A percentile compares a stretch with the other conserved stretches of the same genome.
Evolutionary conservation across 768 basidiomycete species (phyloP).

Genomic region (Calocybe cyanea): DNA sequence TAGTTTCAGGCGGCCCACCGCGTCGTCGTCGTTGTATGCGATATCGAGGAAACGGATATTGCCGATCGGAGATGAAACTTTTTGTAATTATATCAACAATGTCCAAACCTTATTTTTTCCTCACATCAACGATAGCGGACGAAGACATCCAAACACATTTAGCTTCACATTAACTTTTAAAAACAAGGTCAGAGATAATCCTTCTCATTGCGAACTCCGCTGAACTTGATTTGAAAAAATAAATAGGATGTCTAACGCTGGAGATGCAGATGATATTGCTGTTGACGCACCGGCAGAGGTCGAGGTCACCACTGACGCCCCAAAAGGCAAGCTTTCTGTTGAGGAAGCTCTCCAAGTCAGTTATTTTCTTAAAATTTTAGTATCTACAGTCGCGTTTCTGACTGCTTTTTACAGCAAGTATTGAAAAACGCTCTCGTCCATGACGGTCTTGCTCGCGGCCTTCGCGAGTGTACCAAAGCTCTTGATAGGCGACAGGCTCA

Average conservation of each 20-base stretch:
- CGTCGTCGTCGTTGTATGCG: conserved; percentile 22
- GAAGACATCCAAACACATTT: conserved; percentile 66
- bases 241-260: conserved; percentile 91
- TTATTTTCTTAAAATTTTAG: not conserved
- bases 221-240: conserved; percentile 7
- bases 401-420: conserved; percentile 67
- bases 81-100: conserved; percentile 22
- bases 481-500: conserved; percentile 99
- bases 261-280: conserved; percentile 94
- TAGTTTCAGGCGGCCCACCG: conserved; percentile 18
- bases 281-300: conserved; percentile 72
- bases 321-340: conserved; percentile 93
- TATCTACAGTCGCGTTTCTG: too few species aligned
- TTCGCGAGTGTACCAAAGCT: conserved; percentile 96
- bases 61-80: conserved; percentile 56
- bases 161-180: conserved; percentile 29
- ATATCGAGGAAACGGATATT: conserved; percentile 29
- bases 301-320: conserved; percentile 83
- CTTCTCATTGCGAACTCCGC: not conserved
- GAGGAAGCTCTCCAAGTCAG: conserved; percentile 91
- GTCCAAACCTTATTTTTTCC: conserved; percentile 52
- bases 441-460: conserved; percentile 96
- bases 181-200: conserved; percentile 28
- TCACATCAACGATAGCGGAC: conserved; percentile 94
- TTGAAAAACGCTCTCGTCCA: conserved; percentile 98